These are phyloP conservation scores for Rhizophora apiculata DNA, from an alignment of 345 rosid species.

Conservation along the genomic window DNA sequence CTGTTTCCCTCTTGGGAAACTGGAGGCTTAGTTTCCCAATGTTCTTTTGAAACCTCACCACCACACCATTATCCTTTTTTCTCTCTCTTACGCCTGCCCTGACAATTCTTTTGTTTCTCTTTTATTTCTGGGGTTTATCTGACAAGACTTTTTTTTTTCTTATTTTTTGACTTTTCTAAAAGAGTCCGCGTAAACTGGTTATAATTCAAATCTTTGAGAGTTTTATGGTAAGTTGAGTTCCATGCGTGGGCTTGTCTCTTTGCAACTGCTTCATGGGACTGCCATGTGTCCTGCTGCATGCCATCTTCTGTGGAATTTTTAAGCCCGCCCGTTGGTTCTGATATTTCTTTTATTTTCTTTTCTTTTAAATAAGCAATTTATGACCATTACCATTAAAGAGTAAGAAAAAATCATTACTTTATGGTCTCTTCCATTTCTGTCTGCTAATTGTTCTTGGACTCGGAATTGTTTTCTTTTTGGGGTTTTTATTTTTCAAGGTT, in stretches of 20 bases:
- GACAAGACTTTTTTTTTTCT: neutral
- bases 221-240: neutral
- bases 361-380: neutral
- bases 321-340: neutral
- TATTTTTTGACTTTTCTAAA: neutral
- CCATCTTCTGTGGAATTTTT: neutral
- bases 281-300: conserved; percentile 17
- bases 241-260: conserved; percentile 4
- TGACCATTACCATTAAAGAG: too few relatives aligned
- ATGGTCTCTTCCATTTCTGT: neutral
- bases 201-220: neutral
- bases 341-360: neutral
- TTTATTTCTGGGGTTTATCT: neutral
- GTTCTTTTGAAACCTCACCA: neutral
- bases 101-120: neutral
- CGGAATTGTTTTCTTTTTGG: neutral
- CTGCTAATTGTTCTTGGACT: neutral
- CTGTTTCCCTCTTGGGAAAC: conserved; percentile 16
- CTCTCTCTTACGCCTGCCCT: neutral
- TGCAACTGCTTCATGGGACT: neutral
- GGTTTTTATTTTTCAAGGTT: neutral
- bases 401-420: too few relatives aligned
- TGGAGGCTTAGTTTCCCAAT: conserved; percentile 15
- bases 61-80: neutral
- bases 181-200: neutral